phyloP scores from a whole-genome alignment of 1,284 basidiomycete genomes.

The Marasmius sp. region DNA sequence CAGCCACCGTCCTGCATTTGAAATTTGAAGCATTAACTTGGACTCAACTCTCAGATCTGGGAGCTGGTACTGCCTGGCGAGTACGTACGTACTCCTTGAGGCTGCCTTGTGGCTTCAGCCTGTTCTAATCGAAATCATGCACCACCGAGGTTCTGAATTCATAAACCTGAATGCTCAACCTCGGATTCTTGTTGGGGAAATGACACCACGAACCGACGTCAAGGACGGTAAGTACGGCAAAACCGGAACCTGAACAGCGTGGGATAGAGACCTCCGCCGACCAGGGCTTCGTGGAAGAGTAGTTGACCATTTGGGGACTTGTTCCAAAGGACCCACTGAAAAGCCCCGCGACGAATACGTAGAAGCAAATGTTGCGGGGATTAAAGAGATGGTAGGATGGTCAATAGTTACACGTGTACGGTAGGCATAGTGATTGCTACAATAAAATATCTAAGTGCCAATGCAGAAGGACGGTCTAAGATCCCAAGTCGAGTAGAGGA shows the following conservation, averaged over 20 bases:
- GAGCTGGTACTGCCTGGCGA: too few relatives aligned
- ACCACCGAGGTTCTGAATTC: not conserved
- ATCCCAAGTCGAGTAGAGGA: not conserved
- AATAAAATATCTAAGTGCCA: not conserved
- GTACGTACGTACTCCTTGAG: too few relatives aligned
- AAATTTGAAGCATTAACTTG: too few relatives aligned
- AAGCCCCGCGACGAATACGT: not conserved
- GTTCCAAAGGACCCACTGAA: not conserved
- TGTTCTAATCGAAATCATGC: not conserved
- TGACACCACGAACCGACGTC: too few relatives aligned
- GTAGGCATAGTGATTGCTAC: not conserved
- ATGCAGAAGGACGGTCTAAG: not conserved
- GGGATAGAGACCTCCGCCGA: not conserved
- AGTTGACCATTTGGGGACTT: not conserved
- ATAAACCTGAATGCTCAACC: not conserved
- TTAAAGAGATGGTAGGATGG: not conserved
- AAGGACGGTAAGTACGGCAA: conserved; percentile 1
- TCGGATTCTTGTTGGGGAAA: not conserved
- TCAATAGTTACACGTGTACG: not conserved
- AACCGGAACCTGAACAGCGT: not conserved
- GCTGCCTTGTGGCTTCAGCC: too few relatives aligned
- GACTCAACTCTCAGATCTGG: too few relatives aligned
- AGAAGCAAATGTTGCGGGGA: not conserved
- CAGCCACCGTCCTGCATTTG: too few relatives aligned
- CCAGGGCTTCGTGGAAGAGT: not conserved